These are phyloP conservation scores for Anisogramma anomala DNA, from an alignment of 2,329 filamentous ascomycete genomes.

Conservation along the genomic window DNA sequence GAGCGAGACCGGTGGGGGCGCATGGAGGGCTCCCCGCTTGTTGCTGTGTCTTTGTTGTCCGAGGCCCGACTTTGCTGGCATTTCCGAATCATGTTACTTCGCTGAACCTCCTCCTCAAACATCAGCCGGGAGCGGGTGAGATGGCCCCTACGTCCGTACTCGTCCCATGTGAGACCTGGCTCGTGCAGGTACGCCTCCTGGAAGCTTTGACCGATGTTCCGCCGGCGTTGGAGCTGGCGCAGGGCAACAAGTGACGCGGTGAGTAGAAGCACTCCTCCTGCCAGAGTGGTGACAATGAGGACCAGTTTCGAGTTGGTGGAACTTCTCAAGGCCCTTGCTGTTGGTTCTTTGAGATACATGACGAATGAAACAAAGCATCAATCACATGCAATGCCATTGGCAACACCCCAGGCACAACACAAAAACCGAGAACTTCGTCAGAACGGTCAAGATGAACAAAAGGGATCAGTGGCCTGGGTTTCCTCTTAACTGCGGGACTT, in stretches of 20 bases:
- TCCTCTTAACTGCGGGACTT: neutral
- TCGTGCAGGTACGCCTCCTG: conserved; percentile 14
- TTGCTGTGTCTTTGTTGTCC: neutral
- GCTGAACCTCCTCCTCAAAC: conserved; percentile 17
- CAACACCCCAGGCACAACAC: neutral
- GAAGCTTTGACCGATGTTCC: conserved; percentile 4
- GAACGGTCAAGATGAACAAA: no score
- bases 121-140: conserved; percentile 16
- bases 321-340: neutral
- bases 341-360: neutral
- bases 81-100: conserved; percentile 17
- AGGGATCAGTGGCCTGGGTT: conserved; percentile 5
- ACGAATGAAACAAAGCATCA: neutral
- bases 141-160: conserved; percentile 14
- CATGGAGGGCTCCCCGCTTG: neutral
- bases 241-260: conserved; percentile 1
- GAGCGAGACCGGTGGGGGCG: conserved; percentile 1
- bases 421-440: no score
- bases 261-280: neutral
- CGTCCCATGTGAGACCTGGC: conserved; percentile 17
- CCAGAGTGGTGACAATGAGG: neutral
- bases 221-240: conserved; percentile 10
- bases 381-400: neutral
- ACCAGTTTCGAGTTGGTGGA: neutral
- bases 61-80: conserved; percentile 17